Base-by-base conservation (phyloP, 768 basidiomycete genomes). In the Tricholomella constricta region DNA sequence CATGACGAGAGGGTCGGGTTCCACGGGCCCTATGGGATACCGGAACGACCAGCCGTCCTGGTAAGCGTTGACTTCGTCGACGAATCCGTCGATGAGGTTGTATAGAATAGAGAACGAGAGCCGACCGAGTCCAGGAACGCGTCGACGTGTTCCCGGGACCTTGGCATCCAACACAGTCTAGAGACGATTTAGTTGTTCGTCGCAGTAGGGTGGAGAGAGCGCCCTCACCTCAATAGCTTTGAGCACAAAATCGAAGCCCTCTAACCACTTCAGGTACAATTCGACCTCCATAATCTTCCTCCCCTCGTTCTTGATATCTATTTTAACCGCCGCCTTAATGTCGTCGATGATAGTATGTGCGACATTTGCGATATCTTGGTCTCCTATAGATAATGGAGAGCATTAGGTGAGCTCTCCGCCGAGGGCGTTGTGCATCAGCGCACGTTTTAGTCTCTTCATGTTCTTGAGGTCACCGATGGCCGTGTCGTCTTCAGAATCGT, bases 11-110 rank as follows among this genome's bases (percentile, higher is more conserved):
- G 75, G 73, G 45, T 73, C 64, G 11, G 64, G 61, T 43, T 68
- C 67, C 1, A 62, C 47, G 5, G 65, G 61, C 1, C 57, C 62
- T 10, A 62, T 57, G 2, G 69, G 54, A 35, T 60, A 55, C 9
- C 66, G 69, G 23, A 63, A 65, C 2, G 69, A 74, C 63, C 74
- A 73, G 26, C 72, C 66, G 44, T 79, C 77, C 60, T 78, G 78
- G 44, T 75, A 73, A 9, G 70, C 62, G 45, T 78, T 73, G 48
- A 79, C 73, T 57, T 76, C 73, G 42, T 72, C 70, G 11, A 78
- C 72, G 51, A 75, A 77, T 43, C 70, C 69, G 43, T 79, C 78
- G 31, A 78, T 69, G 20, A 77, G 66, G 52, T 73, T 65, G 57
- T 72, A 78, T 2, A 78, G 62, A 36, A 77, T 66, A 14, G 69